Base-by-base conservation (phyloP, 116 monocot genomes). In the Posidonia oceanica region DNA sequence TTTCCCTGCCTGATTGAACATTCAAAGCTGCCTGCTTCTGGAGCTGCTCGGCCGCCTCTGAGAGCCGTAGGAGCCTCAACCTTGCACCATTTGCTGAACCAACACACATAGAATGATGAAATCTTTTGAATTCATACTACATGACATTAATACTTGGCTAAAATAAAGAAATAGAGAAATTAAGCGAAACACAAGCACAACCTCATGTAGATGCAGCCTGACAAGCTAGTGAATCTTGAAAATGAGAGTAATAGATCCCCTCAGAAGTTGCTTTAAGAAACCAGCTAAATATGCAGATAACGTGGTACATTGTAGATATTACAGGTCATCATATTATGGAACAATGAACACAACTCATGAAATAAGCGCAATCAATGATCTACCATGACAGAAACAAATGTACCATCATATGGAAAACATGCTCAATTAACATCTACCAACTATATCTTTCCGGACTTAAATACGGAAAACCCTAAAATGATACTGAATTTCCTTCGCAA, bases 21-120 rank as follows among this genome's bases (percentile, higher is more conserved):
- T 75, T 74, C 14, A 29, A 70, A 41, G 86, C 86, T 66, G 92
- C 88, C 64, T 80, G 76, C 68, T 68, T 73, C 61, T 78, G 86
- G 20, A 92, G 86, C 67, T 86, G 88, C 77, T 88, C 86, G 67
- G 78, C 86, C 65, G 80, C 80, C 64, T 92, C 88, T 12, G 86
- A 83, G 66, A 92, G 74, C 60, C 92, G 75, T 80, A 86, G 77
- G 18, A 92, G 69, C 64, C 92, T 81, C 71, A 78, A 39, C 72
- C 88, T 77, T 52, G 86, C 82, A 78, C 69, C 76, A 54, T 84
- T 85, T 71, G 84, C 77, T 77, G 77, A 66, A 71, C 17, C 72
- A 11, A 44, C 39, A 41, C 69, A 69, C 23, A 37, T 14, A 54
- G 29, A 69, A 16, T 14, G 21, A 18, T 37, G 14, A 12, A 54